Base-by-base conservation (phyloP, 768 basidiomycete genomes). In the Calvatia gigantea region DNA sequence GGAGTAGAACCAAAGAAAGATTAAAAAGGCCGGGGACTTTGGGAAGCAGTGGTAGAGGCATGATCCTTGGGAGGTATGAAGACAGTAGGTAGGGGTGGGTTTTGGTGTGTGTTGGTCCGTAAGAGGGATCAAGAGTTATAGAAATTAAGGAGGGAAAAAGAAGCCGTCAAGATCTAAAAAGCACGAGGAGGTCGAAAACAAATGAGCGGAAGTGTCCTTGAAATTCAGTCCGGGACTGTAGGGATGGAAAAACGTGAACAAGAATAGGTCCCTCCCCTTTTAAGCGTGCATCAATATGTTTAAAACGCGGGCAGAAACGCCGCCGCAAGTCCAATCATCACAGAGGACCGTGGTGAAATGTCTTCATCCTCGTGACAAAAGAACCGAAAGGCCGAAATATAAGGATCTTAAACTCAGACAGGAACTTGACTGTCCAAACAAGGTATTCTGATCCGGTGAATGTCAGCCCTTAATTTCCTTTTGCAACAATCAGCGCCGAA, bases 21-120 rank as follows among this genome's bases (percentile, higher is more conserved):
- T 60, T 11, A 12, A 12, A 23, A 21, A 21, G 27, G 44, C 59
- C 32, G 46, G 59, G 54, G 47, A 64, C 21, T 48, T 45, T 15
- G 15, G n/a, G 54, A 66, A 70, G 58, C 72, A 67, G 63, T 64
- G 68, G 61, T 61, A 60, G 48, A 60, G 61, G 61, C 69, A 71
- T 70, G 58, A 6, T 7, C 23, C n/a, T 17, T 8, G 12, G 31
- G 19, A 3, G 23, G 19, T 42, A 21, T 21, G 19, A 15, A 19
- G 41, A 17, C 31, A 25, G 21, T 2, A 43, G 37, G n/a, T 23
- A 8, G 1, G 15, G 32, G 47, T 58, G 59, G 60, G 59, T n/a
- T n/a, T n/a, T n/a, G n/a, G n/a, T n/a, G n/a, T 61, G 58, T 49
- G 27, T 50, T 12, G 14, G 21, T 31, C 31, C 29, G 27, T 43